These are phyloP conservation scores for Ceratocystis huliohia DNA, from an alignment of 2,329 filamentous ascomycete species.

Conservation along the genomic window DNA sequence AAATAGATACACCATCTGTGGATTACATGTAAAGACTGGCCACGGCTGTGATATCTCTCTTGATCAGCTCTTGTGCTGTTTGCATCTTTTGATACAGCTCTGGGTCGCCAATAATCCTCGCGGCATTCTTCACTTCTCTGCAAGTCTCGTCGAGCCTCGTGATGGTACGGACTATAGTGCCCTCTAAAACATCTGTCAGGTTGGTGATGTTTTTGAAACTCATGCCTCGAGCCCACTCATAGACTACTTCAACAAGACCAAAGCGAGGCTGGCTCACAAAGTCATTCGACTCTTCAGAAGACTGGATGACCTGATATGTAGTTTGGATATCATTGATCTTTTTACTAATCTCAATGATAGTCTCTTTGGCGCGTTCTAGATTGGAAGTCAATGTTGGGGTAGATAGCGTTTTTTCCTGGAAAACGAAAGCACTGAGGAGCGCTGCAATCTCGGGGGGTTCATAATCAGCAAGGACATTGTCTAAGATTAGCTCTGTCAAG, in stretches of 20 bases:
- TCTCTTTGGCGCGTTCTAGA: slow-evolving; percentile 69
- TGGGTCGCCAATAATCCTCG: slow-evolving; percentile 87
- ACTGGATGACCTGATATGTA: slow-evolving; percentile 80
- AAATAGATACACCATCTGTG: not conserved
- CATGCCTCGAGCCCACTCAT: slow-evolving; percentile 97
- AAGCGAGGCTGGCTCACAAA: slow-evolving; percentile 80
- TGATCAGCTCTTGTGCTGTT: slow-evolving; percentile 92
- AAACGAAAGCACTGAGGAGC: slow-evolving; percentile 85
- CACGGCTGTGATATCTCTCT: slow-evolving; percentile 84
- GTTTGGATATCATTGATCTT: slow-evolving; percentile 87
- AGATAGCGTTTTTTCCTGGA: slow-evolving; percentile 87
- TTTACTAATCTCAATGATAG: slow-evolving; percentile 80
- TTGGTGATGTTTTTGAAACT: slow-evolving; percentile 96
- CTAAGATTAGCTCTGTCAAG: slow-evolving; percentile 86
- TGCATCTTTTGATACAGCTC: slow-evolving; percentile 94
- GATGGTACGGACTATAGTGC: slow-evolving; percentile 91
- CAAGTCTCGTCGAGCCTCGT: slow-evolving; percentile 91
- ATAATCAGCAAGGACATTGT: slow-evolving; percentile 90
- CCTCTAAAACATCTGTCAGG: slow-evolving; percentile 89
- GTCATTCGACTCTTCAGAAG: slow-evolving; percentile 80
- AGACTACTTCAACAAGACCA: slow-evolving; percentile 91
- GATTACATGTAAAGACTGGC: slow-evolving; percentile 73
- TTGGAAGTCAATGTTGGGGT: slow-evolving; percentile 69
- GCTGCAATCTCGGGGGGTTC: slow-evolving; percentile 95
- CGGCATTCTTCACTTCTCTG: slow-evolving; percentile 92